Base-by-base conservation (phyloP, 139 green algal species). In the Diplosphaera chodatii region DNA sequence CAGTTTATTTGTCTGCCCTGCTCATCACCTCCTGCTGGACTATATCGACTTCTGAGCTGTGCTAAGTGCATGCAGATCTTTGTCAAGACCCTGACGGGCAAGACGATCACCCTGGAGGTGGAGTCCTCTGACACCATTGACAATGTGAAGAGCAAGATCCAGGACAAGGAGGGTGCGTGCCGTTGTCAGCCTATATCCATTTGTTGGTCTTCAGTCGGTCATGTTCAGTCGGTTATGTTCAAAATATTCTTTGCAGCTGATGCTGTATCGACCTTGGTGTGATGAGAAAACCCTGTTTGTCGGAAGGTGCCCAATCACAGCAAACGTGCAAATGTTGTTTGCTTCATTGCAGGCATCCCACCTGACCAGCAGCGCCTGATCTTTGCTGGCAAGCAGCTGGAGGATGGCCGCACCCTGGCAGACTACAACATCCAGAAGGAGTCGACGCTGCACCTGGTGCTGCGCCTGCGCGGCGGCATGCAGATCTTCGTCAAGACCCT, bases 391-490 rank as follows among this genome's bases (percentile, higher is more conserved):
- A 97, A 97, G 89, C 92, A 97, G 91, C 89, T 97, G 69, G 90
- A 96, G 83, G 91, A 97, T 66, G 92, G 92, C 40, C 86, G 90
- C 69, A 97, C 92, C 0, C 82, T 97, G 62, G 88, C 92, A 1
- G 92, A 97, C 78, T 97, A 96, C 85, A 96, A 93, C 89, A 94
- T 97, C 82, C 88, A 94, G 85, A 93, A 94, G 85, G 88, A 96
- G 84, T 87, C 73, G 37, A 95, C 90, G 0, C 77, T 95, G 55
- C 90, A 95, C 70, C 76, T 95, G 74, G 90, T 95, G 81, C 87
- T 94, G 68, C 87, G 87, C 34, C 83, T 93, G 55, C 79, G 86
- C 48, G 88, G 86, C 59, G 86, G 79, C 76, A 88, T 83, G 85
- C 81, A 84, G 63, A 96, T 96, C 65, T 96, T 96, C 67, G 88